Base-by-base conservation (phyloP, 2,329 filamentous ascomycete species). In the Paraphoma sp. region DNA sequence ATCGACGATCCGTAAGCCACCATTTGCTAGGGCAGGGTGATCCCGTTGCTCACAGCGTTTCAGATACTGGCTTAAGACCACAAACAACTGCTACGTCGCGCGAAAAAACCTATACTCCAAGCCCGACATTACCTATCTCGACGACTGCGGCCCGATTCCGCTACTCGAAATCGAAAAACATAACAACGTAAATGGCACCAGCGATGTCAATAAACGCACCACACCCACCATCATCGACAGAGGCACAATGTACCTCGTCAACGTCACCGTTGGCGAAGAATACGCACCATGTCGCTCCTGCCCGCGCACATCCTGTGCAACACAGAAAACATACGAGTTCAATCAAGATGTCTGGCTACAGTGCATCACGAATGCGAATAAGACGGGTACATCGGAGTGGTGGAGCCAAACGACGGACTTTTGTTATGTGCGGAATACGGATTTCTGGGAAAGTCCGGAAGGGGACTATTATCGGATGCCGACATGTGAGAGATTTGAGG, bases 11-110 rank as follows among this genome's bases (percentile, higher is more conserved):
- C 66, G 64, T 72, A 58, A 59, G 64, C 29, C 9, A 23, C 43
- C 45, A 30, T 48, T 23, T 23, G 2, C 5, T 23, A 5, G 5
- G 5, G 5, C 5, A 23, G 3, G 23, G 23, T 23, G 23, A 5
- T 3, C 3, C 5, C 3, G 2, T 3, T 23, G 23, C 23, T 23
- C 11, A 40, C 17, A 30, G 33, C 4, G 12, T 42, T 6, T 42
- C 23, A 72, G 68, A 6, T 68, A 67, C 51, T 70, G 65, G 65
- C 18, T 68, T 14, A 74, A 72, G 38, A 74, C 71, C 28, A 69
- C 67, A 18, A 68, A 71, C 52, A 72, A 72, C 48, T 74, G 70
- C 58, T 74, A 72, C 51, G 68, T 74, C 23, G 63, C 69, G 1
- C 53, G 61, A 29, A 72, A 67, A 16, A 60, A 60, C 9, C 56